Conservation (phyloP, 139 green algal genomes). For the Picochlorum sp. region DNA sequence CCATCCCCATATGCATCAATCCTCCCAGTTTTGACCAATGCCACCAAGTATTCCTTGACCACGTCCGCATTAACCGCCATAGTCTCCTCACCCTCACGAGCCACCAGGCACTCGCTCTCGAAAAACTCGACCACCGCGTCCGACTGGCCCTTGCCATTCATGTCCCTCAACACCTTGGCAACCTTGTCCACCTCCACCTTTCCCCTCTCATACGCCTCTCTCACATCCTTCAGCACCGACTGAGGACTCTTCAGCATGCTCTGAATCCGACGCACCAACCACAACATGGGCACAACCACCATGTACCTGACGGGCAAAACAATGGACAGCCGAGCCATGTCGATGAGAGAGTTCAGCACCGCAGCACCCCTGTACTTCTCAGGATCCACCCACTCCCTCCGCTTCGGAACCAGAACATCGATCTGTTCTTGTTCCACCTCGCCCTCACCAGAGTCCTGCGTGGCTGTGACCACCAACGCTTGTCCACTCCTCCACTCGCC, state of each 20-base stretch:
- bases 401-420: neutral
- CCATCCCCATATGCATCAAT: constrained; percentile 41
- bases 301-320: constrained; percentile 22
- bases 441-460: neutral
- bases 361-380: neutral
- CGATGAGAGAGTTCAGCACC: neutral
- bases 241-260: neutral
- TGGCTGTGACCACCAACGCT: neutral
- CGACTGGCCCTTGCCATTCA: neutral
- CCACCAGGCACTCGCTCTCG: constrained; percentile 13
- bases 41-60: constrained; percentile 79
- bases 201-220: neutral
- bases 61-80: constrained; percentile 45
- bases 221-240: neutral
- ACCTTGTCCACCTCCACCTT: constrained; percentile 2
- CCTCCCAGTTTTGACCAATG: constrained; percentile 60
- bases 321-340: constrained; percentile 1
- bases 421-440: neutral
- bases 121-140: constrained; percentile 18
- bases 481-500: constrained; percentile 13
- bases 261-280: constrained; percentile 13
- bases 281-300: constrained; percentile 13
- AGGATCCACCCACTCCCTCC: neutral
- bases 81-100: neutral
- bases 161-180: neutral